Evolutionary conservation across 1,139 yeast genomes (phyloP), one percentile per base, ranked within the genome.

Genomic region (Sugiyamaella castrensis): DNA sequence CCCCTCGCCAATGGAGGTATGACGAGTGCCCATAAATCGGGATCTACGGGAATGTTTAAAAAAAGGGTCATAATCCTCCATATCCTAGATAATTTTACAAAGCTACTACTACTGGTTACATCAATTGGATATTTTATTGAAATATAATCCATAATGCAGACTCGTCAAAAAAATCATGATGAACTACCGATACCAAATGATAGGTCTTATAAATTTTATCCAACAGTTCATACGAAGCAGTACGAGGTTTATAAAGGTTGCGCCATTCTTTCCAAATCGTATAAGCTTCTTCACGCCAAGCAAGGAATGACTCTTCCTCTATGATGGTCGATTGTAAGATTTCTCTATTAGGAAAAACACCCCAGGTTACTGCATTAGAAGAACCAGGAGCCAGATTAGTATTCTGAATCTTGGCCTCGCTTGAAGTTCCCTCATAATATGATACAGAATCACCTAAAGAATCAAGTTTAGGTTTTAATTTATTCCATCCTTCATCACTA

Each of bases 251-350:
- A 67, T 89, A 92, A 52, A 95, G 74, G 56, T 85, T 76, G 44
- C 87, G 86, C 98, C 98, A 92, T 68, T 91, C 95, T 38, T 76
- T 71, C 95, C 97, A 87, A 53, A 92, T 83, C 54, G 80, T 77
- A 68, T 89, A 92, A 0, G 96, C 95, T 66, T 92, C 98, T 61
- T 91, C 96, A 56, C 83, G 79, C 97, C 97, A 89, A 1, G 96
- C 95, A 57, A 78, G 77, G 71, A 89, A 89, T 2, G 96, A 86
- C 59, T 88, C 95, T 57, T 80, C 84, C 61, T 88, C 96, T 47
- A 89, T 82, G 50, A 88, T 84, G 0, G 98, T 89, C 1, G 96
- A 87, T 65, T 88, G 96, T 30, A 87, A 77, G 42, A 87, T 82
- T 63, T 87, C 95, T 57, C 87, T 78, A 68, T 83, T 84, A 1